Percentiles rank a stretch among this genome's conserved stretches.
These are phyloP conservation scores for Phytophthora megakarya DNA, from an alignment of 352 stramenopile species.

Conservation along the genomic window DNA sequence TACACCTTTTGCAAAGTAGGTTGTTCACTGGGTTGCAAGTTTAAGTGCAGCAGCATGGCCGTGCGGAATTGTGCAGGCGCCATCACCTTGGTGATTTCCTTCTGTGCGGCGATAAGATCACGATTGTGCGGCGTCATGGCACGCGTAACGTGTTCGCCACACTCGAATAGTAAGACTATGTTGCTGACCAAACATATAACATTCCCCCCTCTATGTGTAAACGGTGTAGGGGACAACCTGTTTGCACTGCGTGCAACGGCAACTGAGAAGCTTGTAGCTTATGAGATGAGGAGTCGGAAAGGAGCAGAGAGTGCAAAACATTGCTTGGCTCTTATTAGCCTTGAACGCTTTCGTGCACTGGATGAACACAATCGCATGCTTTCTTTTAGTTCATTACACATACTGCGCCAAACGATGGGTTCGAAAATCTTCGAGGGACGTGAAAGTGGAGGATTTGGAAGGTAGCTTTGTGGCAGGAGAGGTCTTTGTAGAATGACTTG, in stretches of 20 bases:
- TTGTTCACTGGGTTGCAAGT: not conserved
- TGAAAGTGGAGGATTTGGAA: not conserved
- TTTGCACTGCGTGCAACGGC: not conserved
- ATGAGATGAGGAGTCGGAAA: not conserved
- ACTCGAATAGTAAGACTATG: not conserved
- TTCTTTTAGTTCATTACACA: not conserved
- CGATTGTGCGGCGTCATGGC: not conserved
- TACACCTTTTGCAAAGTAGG: constrained; percentile 5
- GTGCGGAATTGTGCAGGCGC: not conserved
- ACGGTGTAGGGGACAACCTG: not conserved
- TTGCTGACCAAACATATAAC: not conserved
- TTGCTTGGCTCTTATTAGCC: not conserved
- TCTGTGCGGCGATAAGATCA: not conserved
- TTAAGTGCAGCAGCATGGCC: constrained; percentile 3
- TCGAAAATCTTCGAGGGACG: not conserved
- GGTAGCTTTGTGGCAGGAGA: not conserved
- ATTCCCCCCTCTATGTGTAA: not conserved
- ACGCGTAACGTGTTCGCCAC: not conserved
- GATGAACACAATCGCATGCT: not conserved
- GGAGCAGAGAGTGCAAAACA: not conserved
- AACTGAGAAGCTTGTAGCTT: not conserved
- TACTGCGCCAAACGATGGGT: not conserved
- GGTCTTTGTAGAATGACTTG: not conserved
- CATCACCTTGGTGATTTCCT: constrained; percentile 1
- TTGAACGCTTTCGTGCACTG: not conserved